Percentiles rank a stretch among this genome's conserved stretches.
These are phyloP conservation scores for Lojkania enalia DNA, from an alignment of 2,329 filamentous ascomycete species.

Conservation along the genomic window DNA sequence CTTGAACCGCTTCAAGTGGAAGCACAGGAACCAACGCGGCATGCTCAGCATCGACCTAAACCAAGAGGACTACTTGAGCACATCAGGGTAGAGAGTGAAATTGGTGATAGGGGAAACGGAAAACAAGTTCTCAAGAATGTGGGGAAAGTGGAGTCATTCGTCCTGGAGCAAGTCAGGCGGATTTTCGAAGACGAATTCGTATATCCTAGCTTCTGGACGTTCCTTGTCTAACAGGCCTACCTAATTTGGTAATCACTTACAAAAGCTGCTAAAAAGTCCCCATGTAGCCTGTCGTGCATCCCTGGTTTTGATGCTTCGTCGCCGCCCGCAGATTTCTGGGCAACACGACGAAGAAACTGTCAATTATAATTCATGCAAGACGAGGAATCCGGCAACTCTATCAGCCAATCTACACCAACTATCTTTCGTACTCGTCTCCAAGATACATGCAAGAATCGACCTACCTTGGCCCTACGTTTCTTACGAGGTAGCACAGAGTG, in stretches of 20 bases:
- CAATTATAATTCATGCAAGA: conserved; percentile 18
- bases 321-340: conserved; percentile 20
- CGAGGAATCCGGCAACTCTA: conserved; percentile 16
- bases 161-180: conserved; percentile 90
- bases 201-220: conserved; percentile 98
- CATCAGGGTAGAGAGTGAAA: conserved; percentile 96
- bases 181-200: conserved; percentile 99
- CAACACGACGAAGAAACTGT: conserved; percentile 10
- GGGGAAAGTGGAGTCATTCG: conserved; percentile 96
- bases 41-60: conserved; percentile 41
- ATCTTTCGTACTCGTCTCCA: conserved; percentile 29
- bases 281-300: conserved; percentile 12
- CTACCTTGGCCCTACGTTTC: conserved; percentile 15
- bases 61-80: conserved; percentile 84
- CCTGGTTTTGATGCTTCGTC: conserved; percentile 2
- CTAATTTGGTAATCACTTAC: conserved; percentile 7
- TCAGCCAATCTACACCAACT: conserved; percentile 27
- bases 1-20: conserved; percentile 35
- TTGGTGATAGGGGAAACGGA: conserved; percentile 85
- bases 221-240: conserved; percentile 66
- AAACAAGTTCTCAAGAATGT: conserved; percentile 98
- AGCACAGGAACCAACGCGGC: conserved; percentile 26
- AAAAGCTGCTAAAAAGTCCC: conserved; percentile 18
- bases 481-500: conserved; percentile 28
- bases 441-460: conserved; percentile 35